A percentile compares a stretch with the other conserved stretches of the same genome.
phyloP scores from a whole-genome alignment of 202 grass and related monocot genomes.

The Tripidium arundinaceum region DNA sequence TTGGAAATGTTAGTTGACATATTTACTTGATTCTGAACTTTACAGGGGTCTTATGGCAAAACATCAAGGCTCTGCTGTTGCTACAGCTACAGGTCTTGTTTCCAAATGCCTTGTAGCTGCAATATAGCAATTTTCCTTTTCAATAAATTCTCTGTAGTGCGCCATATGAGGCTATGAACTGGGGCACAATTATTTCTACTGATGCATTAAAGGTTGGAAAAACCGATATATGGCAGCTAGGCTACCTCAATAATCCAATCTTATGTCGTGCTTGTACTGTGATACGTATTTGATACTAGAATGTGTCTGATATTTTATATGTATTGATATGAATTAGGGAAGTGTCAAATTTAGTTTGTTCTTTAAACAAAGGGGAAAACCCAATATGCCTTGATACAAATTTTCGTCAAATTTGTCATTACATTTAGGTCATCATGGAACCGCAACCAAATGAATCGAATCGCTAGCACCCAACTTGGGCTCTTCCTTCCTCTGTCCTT shows the following conservation, averaged over 20 bases:
- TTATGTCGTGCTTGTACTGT: background rate
- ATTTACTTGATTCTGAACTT: conserved; percentile 29
- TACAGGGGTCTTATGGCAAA: conserved; percentile 41
- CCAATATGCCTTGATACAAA: background rate
- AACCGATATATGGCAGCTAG: background rate
- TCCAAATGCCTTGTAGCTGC: conserved; percentile 4
- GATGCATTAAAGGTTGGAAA: background rate
- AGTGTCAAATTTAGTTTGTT: background rate
- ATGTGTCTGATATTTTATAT: background rate
- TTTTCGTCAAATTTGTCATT: background rate
- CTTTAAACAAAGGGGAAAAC: background rate
- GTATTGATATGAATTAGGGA: background rate
- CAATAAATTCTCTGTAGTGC: background rate
- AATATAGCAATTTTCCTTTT: background rate
- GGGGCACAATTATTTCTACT: background rate
- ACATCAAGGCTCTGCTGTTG: conserved; percentile 26
- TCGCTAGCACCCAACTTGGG: background rate
- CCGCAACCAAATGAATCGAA: background rate
- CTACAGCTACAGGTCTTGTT: conserved; percentile 36
- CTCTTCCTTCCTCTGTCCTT: background rate
- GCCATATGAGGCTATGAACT: background rate
- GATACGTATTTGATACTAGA: background rate
- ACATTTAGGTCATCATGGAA: background rate
- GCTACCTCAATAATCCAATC: background rate
- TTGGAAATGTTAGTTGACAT: conserved; percentile 5